Evolutionary conservation across 1,284 basidiomycete species (phyloP), one percentile per base, ranked within the genome.

Genomic region (Ganoderma boninense): DNA sequence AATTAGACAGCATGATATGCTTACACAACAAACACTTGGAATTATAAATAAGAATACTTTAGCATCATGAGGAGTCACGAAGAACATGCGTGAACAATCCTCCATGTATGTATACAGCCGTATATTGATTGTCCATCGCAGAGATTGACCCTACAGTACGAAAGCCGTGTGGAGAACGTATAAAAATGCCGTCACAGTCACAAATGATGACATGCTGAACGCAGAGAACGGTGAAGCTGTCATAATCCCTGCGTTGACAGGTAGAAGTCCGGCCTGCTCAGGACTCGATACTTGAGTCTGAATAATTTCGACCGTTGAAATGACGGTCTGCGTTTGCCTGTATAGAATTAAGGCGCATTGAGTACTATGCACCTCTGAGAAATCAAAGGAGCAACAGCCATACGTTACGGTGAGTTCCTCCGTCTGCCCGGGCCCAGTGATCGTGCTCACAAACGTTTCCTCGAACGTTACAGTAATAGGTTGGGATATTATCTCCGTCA

Each of bases 381-480:
- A 2, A 43, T 2, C 38, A 16, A 40, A 49, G 44, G 35, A 11
- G 65, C 16, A 16, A 4, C n/a, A 29, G 20, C 70, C 77, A 64
- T 62, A 81, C 80, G 77, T 77, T 29, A 76, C 72, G 7, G 79
- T 81, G 56, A 76, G 71, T 49, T 73, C 72, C 23, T 62, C 64
- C 16, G 75, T 75, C 44, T 71, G 44, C 18, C 78, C 79, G 2
- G 76, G 69, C 2, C 72, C 74, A 8, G 75, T 78, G 11, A 72
- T 66, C 20, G 79, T 80, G 68, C 72, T 75, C 20, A 77, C 75
- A 40, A 74, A 67, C 35, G 80, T 81, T 66, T 77, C 75, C 44
- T 78, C 70, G n/a, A 78, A 46, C 14, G 80, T 77, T 11, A 79
- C 70, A 2, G 80, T 80, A n/a, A 79, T 72, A 10, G 77, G 76